phyloP scores from a whole-genome alignment of 495 filamentous ascomycete genomes.

The Opeltia flavorubescens region DNA sequence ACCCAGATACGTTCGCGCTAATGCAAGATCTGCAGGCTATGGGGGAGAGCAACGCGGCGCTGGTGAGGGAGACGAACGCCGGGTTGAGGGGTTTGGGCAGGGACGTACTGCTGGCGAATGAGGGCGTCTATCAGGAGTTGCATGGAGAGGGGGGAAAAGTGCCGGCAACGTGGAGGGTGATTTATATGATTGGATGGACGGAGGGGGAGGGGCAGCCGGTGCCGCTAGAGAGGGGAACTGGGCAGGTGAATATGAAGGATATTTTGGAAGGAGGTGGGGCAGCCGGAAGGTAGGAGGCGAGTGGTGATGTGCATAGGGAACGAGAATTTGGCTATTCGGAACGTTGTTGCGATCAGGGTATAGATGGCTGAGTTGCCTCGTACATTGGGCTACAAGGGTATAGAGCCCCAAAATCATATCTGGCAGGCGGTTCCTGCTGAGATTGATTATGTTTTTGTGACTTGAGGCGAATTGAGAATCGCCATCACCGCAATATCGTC shows the following conservation, averaged over 20 bases:
- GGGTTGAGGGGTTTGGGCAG: constrained; percentile 40
- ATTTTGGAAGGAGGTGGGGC: constrained; percentile 47
- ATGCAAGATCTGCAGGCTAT: constrained; percentile 91
- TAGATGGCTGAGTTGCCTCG: too few species aligned
- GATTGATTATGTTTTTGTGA: too few species aligned
- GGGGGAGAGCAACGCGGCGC: constrained; percentile 79
- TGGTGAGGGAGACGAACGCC: constrained; percentile 59
- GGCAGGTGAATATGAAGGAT: constrained; percentile 70
- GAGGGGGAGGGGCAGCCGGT: constrained; percentile 62
- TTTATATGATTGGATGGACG: constrained; percentile 99
- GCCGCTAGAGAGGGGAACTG: constrained; percentile 71
- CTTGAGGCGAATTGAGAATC: too few species aligned
- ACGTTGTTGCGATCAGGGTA: too few species aligned
- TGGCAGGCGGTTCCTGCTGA: too few species aligned
- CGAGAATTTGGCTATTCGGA: too few species aligned
- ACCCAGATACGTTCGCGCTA: constrained; percentile 78
- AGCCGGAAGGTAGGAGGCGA: background rate
- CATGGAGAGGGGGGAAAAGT: constrained; percentile 64
- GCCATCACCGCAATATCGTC: too few species aligned
- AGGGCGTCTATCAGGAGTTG: constrained; percentile 76
- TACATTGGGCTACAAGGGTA: too few species aligned
- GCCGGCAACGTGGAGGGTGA: constrained; percentile 83
- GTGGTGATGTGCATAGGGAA: too few species aligned
- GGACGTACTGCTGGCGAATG: constrained; percentile 77
- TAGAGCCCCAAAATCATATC: too few species aligned